Conservation (phyloP, 2,329 filamentous ascomycete species). For the Penicillium hordei region DNA sequence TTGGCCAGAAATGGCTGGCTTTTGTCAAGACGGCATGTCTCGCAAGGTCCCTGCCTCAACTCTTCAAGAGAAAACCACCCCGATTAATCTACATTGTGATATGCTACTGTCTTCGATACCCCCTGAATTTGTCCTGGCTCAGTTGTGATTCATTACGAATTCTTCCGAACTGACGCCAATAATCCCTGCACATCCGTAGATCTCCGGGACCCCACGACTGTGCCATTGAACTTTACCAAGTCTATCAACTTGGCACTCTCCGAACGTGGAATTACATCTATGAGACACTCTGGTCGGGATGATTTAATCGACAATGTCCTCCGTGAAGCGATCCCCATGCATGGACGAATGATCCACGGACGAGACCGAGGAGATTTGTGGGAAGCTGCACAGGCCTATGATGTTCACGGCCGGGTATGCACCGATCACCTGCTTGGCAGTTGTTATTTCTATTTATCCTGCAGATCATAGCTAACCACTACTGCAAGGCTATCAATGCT, state of each 20-base stretch:
- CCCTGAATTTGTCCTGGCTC: background rate
- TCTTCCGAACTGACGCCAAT: constrained; percentile 15
- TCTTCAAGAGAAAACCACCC: background rate
- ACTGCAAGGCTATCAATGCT: constrained; percentile 72
- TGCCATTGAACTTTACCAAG: constrained; percentile 90
- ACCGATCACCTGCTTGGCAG: constrained; percentile 1
- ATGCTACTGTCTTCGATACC: background rate
- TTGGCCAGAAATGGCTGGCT: background rate
- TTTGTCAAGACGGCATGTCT: constrained; percentile 6
- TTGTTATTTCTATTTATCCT: constrained; percentile 10
- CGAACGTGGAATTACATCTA: constrained; percentile 86
- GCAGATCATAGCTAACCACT: constrained; percentile 1
- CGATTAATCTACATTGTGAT: background rate
- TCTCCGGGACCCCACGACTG: constrained; percentile 76
- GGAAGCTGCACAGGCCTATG: constrained; percentile 83
- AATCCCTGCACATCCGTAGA: constrained; percentile 56
- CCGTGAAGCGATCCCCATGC: constrained; percentile 81
- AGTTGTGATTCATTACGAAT: constrained; percentile 13
- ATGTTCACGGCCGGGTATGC: constrained; percentile 78
- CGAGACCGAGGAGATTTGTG: constrained; percentile 65
- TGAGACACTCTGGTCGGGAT: constrained; percentile 67
- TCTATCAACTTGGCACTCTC: constrained; percentile 98
- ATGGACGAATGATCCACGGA: constrained; percentile 94
- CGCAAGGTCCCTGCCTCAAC: constrained; percentile 13
- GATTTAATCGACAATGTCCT: constrained; percentile 73